Evolutionary conservation across 139 green algal genomes (phyloP).

Genomic region (Auxenochlorella pyrenoidosa): DNA sequence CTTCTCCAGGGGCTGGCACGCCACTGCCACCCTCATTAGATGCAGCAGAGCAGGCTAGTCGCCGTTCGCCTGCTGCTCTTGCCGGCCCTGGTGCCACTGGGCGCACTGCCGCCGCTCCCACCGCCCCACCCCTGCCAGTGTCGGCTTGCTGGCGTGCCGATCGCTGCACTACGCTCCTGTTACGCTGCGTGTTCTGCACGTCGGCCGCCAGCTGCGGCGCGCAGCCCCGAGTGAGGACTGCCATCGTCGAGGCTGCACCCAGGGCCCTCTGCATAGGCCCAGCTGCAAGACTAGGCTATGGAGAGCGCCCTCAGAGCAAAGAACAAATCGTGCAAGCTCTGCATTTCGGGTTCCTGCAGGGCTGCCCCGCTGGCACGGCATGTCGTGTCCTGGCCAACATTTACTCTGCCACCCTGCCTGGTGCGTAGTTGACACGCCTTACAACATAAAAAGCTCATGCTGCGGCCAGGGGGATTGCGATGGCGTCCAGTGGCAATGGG

Average conservation of each 20-base stretch:
- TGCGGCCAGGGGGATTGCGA: too few relatives aligned
- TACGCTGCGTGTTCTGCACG: not conserved
- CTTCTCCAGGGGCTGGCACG: not conserved
- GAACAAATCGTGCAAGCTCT: too few relatives aligned
- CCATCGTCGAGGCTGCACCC: not conserved
- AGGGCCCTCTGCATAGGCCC: not conserved
- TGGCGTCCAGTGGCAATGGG: too few relatives aligned
- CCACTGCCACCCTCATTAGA: not conserved
- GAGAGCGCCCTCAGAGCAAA: not conserved
- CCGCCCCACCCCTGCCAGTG: not conserved
- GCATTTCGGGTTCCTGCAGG: too few relatives aligned
- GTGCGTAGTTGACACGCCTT: too few relatives aligned
- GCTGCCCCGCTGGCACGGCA: too few relatives aligned
- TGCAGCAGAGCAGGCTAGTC: not conserved
- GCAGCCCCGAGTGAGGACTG: not conserved
- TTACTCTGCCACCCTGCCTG: too few relatives aligned
- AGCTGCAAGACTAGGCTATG: too few relatives aligned
- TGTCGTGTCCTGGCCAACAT: too few relatives aligned
- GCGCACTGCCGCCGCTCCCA: not conserved
- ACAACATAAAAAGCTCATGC: too few relatives aligned
- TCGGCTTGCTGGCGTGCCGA: too few relatives aligned
- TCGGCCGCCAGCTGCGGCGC: not conserved
- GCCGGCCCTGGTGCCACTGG: not conserved
- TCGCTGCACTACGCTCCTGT: too few relatives aligned
- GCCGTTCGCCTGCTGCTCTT: not conserved